phyloP scores from a whole-genome alignment of 176 grass and related monocot species.

The Sorghum bicolor region Sorghum_bicolor_NCBIv3 NC_012879.2:8852501-8853000 shows the following conservation, averaged over 20 bases:
- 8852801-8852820: constrained; percentile 49
- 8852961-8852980: constrained; percentile 45
- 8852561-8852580: constrained; percentile 41
- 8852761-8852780: constrained; percentile 45
- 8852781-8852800: constrained; percentile 53
- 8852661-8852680: constrained; percentile 44
- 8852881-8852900: constrained; percentile 53
- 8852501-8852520: constrained; percentile 49
- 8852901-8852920: constrained; percentile 45
- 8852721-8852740: constrained; percentile 48
- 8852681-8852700: constrained; percentile 37
- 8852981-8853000: constrained; percentile 56
- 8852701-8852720: constrained; percentile 57
- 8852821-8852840: constrained; percentile 55
- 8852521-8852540: constrained; percentile 37
- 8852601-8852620: constrained; percentile 50
- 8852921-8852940: constrained; percentile 55
- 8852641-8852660: constrained; percentile 40
- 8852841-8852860: constrained; percentile 52
- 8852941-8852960: constrained; percentile 45
- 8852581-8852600: constrained; percentile 35
- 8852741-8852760: constrained; percentile 49
- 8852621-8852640: constrained; percentile 54
- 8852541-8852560: constrained; percentile 37
- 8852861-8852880: constrained; percentile 50